A percentile compares a stretch with the other conserved stretches of the same genome.
phyloP scores from a whole-genome alignment of 768 basidiomycete species.

The Collybia mongolica region DNA sequence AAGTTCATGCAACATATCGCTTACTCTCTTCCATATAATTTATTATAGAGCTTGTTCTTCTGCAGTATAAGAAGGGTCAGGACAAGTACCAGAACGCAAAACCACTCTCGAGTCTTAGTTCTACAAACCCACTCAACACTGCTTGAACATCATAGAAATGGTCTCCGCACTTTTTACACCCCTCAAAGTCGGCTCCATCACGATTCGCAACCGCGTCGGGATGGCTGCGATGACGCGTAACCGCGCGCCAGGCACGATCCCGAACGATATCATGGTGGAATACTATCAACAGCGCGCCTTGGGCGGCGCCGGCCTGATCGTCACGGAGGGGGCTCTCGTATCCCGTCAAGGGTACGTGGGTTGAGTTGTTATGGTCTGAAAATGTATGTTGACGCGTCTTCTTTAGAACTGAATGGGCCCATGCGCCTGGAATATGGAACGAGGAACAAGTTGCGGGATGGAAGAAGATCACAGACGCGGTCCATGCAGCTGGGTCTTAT shows the following conservation, averaged over 20 bases:
- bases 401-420: conserved; percentile 42
- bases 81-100: too few relatives aligned
- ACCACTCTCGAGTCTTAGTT: too few relatives aligned
- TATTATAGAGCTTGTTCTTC: too few relatives aligned
- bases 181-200: conserved; percentile 28
- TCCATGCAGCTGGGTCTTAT: conserved; percentile 42
- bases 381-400: not conserved
- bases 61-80: too few relatives aligned
- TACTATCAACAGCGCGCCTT: conserved; percentile 37
- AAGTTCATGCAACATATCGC: too few relatives aligned
- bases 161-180: conserved; percentile 22
- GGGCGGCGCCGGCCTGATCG: conserved; percentile 33
- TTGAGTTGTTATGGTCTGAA: not conserved
- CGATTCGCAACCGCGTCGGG: conserved; percentile 29
- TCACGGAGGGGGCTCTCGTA: conserved; percentile 37
- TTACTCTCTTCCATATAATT: too few relatives aligned
- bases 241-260: conserved; percentile 28
- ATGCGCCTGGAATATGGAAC: conserved; percentile 48
- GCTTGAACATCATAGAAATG: too few relatives aligned
- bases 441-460: conserved; percentile 41
- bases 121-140: too few relatives aligned
- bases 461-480: conserved; percentile 44
- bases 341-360: conserved; percentile 37
- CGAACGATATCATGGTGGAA: conserved; percentile 32
- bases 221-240: conserved; percentile 37